phyloP scores from a whole-genome alignment of 805 yeast species.

The Saccharomyces cerevisiae region DNA sequence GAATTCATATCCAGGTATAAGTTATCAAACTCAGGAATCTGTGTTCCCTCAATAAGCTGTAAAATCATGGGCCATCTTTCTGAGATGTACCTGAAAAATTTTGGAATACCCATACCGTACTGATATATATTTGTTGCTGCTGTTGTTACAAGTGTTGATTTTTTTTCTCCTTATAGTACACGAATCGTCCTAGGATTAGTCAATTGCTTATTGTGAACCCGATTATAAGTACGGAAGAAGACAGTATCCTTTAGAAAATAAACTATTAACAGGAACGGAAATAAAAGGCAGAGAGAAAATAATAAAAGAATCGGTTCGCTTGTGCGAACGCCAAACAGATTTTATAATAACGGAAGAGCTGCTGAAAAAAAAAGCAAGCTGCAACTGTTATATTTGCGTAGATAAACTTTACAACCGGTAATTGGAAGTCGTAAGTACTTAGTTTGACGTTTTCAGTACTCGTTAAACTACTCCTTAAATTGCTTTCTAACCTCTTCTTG shows the following conservation, averaged over 20 bases:
- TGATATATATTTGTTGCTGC: background rate
- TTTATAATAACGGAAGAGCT: background rate
- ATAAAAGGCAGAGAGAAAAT: background rate
- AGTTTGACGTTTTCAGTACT: background rate
- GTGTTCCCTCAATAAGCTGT: slow-evolving; percentile 70
- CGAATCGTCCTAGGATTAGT: background rate
- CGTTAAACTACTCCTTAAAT: background rate
- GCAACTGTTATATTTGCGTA: background rate
- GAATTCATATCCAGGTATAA: slow-evolving; percentile 96
- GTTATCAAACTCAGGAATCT: slow-evolving; percentile 90
- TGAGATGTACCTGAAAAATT: slow-evolving; percentile 90
- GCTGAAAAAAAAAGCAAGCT: background rate
- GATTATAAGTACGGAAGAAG: background rate
- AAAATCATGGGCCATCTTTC: slow-evolving; percentile 98
- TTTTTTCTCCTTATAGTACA: background rate
- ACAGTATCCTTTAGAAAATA: background rate
- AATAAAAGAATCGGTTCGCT: background rate
- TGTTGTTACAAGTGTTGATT: background rate
- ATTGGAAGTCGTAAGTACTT: background rate
- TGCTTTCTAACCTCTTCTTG: background rate
- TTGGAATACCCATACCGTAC: slow-evolving; percentile 74
- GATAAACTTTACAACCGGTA: background rate
- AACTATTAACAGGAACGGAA: background rate
- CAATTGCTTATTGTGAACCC: background rate
- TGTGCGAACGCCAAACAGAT: background rate